phyloP scores from a whole-genome alignment of 2,329 filamentous ascomycete species.

The Claviceps pazoutovae region DNA sequence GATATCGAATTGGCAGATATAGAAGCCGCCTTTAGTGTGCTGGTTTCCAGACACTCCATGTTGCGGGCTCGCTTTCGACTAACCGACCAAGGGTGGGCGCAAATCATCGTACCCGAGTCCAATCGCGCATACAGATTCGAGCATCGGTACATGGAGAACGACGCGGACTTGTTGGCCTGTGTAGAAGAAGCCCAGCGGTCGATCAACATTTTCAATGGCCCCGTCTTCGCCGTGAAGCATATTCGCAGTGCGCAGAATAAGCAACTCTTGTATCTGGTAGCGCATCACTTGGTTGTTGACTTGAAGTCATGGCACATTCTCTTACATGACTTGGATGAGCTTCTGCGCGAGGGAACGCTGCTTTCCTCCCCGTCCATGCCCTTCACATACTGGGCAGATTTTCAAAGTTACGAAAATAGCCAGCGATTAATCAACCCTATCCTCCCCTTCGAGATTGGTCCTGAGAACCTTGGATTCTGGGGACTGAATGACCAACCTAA shows the following conservation, averaged over 20 bases:
- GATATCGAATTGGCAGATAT: slow-evolving; percentile 28
- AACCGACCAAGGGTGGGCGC: slow-evolving; percentile 29
- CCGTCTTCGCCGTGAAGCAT: slow-evolving; percentile 35
- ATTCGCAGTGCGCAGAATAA: slow-evolving; percentile 30
- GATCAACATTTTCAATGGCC: slow-evolving; percentile 36
- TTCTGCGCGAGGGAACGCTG: slow-evolving; percentile 30
- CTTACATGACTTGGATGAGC: slow-evolving; percentile 33
- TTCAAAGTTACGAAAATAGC: slow-evolving; percentile 26
- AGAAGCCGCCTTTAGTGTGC: slow-evolving; percentile 31
- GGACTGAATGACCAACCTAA: slow-evolving; percentile 27
- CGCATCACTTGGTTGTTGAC: slow-evolving; percentile 39
- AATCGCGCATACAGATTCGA: slow-evolving; percentile 29
- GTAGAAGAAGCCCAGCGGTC: slow-evolving; percentile 27
- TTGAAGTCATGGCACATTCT: slow-evolving; percentile 37
- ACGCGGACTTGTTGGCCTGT: slow-evolving; percentile 26
- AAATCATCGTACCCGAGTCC: slow-evolving; percentile 27
- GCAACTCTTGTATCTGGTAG: slow-evolving; percentile 34
- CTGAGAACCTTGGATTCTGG: slow-evolving; percentile 34
- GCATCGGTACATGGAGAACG: slow-evolving; percentile 25
- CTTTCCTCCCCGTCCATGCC: slow-evolving; percentile 30
- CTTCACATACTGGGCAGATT: slow-evolving; percentile 35
- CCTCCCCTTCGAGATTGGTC: slow-evolving; percentile 25
- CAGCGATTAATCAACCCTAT: slow-evolving; percentile 15
- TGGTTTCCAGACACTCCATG: slow-evolving; percentile 38
- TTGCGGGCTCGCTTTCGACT: slow-evolving; percentile 32